Evolutionary conservation across 2,329 filamentous ascomycete genomes (phyloP).

Genomic region (Akanthomyces dipterigenus): DNA sequence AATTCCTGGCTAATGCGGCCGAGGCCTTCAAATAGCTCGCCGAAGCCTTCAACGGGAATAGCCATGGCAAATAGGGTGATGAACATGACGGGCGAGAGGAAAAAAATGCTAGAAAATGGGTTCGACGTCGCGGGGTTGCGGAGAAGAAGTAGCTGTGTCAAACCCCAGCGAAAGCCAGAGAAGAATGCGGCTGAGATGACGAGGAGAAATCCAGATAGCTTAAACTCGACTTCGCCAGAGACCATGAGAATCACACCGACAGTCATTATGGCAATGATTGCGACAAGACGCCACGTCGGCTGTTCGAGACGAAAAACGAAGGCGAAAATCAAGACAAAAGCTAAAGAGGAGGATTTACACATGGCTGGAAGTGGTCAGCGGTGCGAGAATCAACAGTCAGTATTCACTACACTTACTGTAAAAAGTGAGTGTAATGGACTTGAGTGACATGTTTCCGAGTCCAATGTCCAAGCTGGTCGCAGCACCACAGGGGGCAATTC

Average conservation of each 20-base stretch:
- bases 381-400: constrained; percentile 1
- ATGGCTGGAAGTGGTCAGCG: constrained; percentile 53
- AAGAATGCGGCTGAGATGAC: constrained; percentile 93
- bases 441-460: constrained; percentile 88
- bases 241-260: constrained; percentile 96
- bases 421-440: constrained; percentile 94
- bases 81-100: constrained; percentile 97
- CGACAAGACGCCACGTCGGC: constrained; percentile 76
- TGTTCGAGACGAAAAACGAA: constrained; percentile 88
- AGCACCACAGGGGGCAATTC: constrained; percentile 84
- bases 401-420: constrained; percentile 58
- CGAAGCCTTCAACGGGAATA: constrained; percentile 76
- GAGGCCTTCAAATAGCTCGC: constrained; percentile 60
- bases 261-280: constrained; percentile 89
- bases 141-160: constrained; percentile 94
- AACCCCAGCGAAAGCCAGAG: constrained; percentile 93
- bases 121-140: constrained; percentile 93
- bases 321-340: constrained; percentile 91
- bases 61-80: constrained; percentile 71
- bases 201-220: constrained; percentile 77
- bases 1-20: constrained; percentile 56
- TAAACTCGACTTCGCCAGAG: constrained; percentile 86
- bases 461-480: constrained; percentile 95
- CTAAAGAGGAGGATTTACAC: constrained; percentile 96
- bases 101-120: constrained; percentile 95